Conservation (phyloP, 2,329 filamentous ascomycete species). For the Sphaerulina musiva region DNA sequence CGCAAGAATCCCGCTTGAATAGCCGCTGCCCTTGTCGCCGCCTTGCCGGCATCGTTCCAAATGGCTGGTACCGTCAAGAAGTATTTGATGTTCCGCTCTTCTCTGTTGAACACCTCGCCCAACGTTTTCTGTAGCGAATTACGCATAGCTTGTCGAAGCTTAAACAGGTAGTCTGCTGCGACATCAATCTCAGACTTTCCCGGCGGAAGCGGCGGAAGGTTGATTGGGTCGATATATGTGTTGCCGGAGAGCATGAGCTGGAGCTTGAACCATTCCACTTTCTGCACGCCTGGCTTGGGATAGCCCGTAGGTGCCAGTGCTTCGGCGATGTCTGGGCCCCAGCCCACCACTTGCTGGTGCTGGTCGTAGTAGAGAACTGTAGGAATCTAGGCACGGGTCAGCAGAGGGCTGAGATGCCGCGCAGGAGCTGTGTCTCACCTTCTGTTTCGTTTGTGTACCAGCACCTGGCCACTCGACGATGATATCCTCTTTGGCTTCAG, state of each 20-base stretch:
- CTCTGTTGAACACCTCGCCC: conserved; percentile 94
- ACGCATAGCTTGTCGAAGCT: conserved; percentile 93
- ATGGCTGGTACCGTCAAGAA: conserved; percentile 98
- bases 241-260: conserved; percentile 98
- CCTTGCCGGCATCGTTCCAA: conserved; percentile 98
- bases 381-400: conserved; percentile 61
- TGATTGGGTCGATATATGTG: conserved; percentile 98
- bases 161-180: conserved; percentile 98
- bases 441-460: conserved; percentile 96
- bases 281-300: conserved; percentile 94
- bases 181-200: conserved; percentile 99
- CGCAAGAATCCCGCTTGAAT: conserved; percentile 95
- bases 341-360: conserved; percentile 98
- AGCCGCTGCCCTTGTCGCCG: conserved; percentile 87
- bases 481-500: conserved; percentile 95
- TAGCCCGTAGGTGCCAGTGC: conserved; percentile 94
- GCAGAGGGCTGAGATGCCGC: not conserved
- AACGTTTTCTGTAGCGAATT: conserved; percentile 92
- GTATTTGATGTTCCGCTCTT: conserved; percentile 96
- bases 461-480: conserved; percentile 99
- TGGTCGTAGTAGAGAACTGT: conserved; percentile 99
- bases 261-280: conserved; percentile 99
- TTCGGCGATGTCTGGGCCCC: conserved; percentile 97
- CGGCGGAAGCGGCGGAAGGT: conserved; percentile 90
- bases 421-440: conserved; percentile 52